phyloP scores from a whole-genome alignment of 768 basidiomycete species.

The Amylocystis lapponica region DNA sequence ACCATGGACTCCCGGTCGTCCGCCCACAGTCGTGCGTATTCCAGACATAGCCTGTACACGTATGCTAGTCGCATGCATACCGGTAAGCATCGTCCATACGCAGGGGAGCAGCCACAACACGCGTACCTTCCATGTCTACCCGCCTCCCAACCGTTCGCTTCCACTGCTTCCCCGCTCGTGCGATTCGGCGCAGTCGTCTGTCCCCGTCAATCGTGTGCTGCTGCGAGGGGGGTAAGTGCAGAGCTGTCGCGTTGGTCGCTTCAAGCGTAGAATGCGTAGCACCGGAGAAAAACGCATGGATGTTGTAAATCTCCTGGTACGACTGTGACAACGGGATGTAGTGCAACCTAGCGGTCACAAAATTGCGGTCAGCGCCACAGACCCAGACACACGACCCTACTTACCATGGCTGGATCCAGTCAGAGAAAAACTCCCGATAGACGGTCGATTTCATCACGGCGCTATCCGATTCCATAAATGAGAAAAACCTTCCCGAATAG shows the following conservation, averaged over 20 bases:
- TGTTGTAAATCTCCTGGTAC: constrained; percentile 91
- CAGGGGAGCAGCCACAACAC: constrained; percentile 18
- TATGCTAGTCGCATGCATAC: constrained; percentile 56
- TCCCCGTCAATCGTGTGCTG: constrained; percentile 56
- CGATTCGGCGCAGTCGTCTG: constrained; percentile 69
- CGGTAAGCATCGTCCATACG: constrained; percentile 9
- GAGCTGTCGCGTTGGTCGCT: constrained; percentile 44
- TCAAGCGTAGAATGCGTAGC: constrained; percentile 55
- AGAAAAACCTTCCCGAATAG: constrained; percentile 87
- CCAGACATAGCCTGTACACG: constrained; percentile 80
- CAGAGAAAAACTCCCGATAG: constrained; percentile 85
- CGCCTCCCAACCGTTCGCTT: constrained; percentile 75
- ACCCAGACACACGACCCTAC: constrained; percentile 16
- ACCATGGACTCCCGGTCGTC: constrained; percentile 79
- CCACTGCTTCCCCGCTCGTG: constrained; percentile 91
- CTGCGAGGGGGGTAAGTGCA: constrained; percentile 27
- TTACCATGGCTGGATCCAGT: constrained; percentile 90
- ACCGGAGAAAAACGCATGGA: constrained; percentile 91
- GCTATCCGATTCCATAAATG: constrained; percentile 81
- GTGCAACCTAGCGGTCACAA: constrained; percentile 62
- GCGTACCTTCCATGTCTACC: constrained; percentile 91
- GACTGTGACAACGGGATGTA: constrained; percentile 86
- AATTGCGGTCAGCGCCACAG: not conserved
- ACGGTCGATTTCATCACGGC: constrained; percentile 88
- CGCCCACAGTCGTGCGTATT: constrained; percentile 80